Conservation (phyloP, 257 asterid genomes). For the Solanum virginianum region DNA sequence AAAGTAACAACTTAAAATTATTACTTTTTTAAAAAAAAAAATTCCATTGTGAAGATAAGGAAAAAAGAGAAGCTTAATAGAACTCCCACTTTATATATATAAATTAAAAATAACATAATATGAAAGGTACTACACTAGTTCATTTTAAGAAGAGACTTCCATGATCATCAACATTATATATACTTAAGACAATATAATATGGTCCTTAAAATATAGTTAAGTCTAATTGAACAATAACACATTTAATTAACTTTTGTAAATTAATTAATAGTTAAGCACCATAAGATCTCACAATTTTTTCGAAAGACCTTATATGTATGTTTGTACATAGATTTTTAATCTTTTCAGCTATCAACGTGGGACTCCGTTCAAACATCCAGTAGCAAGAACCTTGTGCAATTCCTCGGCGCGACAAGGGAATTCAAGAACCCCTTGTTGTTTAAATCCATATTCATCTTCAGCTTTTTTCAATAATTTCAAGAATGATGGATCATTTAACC, state of each 20-base stretch:
- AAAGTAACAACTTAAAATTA: too few relatives aligned
- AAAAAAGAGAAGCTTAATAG: background rate
- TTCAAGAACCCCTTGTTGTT: constrained; percentile 15
- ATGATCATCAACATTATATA: background rate
- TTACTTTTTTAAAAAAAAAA: too few relatives aligned
- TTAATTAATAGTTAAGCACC: background rate
- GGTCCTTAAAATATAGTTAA: background rate
- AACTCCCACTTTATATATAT: background rate
- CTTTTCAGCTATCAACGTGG: background rate
- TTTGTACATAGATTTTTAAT: background rate
- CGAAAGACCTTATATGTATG: background rate
- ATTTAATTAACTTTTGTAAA: background rate
- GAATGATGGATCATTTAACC: constrained; percentile 16
- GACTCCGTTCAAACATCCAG: background rate
- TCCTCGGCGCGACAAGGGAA: constrained; percentile 22
- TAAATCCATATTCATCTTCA: constrained; percentile 26
- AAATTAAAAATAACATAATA: background rate
- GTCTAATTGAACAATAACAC: background rate
- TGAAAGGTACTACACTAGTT: background rate
- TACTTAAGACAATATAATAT: background rate
- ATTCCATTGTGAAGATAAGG: too few relatives aligned
- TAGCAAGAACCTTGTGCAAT: constrained; percentile 4
- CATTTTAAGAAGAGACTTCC: background rate
- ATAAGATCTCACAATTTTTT: background rate
- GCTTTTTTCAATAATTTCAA: constrained; percentile 13